Conservation (phyloP, 2,329 filamentous ascomycete species). For the Scedosporium boydii region DNA sequence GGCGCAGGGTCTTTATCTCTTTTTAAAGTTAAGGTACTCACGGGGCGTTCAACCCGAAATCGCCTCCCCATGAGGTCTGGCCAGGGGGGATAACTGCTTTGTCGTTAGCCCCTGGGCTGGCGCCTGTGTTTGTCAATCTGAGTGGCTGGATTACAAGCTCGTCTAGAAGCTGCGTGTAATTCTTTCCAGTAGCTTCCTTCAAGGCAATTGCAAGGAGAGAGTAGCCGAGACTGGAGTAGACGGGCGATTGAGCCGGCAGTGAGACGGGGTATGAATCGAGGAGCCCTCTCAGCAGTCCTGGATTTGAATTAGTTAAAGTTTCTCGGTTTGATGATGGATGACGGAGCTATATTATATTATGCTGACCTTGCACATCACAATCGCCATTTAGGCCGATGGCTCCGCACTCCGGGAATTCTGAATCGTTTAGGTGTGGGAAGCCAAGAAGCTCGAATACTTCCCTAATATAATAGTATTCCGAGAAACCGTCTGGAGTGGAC, state of each 20-base stretch:
- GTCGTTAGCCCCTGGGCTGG: slow-evolving; percentile 19
- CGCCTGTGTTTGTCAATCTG: slow-evolving; percentile 11
- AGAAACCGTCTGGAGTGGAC: slow-evolving; percentile 19
- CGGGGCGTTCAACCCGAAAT: slow-evolving; percentile 23
- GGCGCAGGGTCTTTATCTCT: background rate
- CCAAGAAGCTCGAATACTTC: slow-evolving; percentile 23
- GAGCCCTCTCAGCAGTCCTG: slow-evolving; percentile 24
- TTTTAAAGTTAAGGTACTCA: slow-evolving; percentile 10
- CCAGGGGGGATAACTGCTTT: slow-evolving; percentile 23
- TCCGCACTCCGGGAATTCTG: slow-evolving; percentile 25
- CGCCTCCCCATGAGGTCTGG: slow-evolving; percentile 22
- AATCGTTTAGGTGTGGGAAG: slow-evolving; percentile 23
- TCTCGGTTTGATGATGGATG: slow-evolving; percentile 12
- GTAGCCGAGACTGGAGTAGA: slow-evolving; percentile 32
- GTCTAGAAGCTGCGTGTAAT: slow-evolving; percentile 17
- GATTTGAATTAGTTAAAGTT: background rate
- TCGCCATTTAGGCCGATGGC: slow-evolving; percentile 22
- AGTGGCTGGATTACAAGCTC: slow-evolving; percentile 13
- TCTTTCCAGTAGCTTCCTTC: slow-evolving; percentile 18
- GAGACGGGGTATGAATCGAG: slow-evolving; percentile 18
- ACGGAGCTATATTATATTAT: slow-evolving; percentile 10
- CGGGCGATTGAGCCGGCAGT: slow-evolving; percentile 21
- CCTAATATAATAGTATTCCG: slow-evolving; percentile 27
- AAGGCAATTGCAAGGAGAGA: slow-evolving; percentile 25
- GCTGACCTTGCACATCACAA: slow-evolving; percentile 14